Base-by-base conservation (phyloP, 2,329 filamentous ascomycete genomes). In the Microcyclospora tardicrescens region DNA sequence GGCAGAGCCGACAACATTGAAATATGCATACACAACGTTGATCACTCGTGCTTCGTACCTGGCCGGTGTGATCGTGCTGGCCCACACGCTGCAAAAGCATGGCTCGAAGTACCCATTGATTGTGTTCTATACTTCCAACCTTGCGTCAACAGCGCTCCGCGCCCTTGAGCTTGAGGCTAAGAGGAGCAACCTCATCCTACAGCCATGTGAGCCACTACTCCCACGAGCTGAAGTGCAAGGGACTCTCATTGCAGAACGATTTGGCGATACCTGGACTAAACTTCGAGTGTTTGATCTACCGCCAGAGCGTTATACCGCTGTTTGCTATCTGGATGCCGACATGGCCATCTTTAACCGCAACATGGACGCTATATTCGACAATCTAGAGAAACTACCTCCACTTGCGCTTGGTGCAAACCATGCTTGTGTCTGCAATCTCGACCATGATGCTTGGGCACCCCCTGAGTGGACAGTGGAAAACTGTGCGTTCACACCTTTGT, bases 261-360 rank as follows among this genome's bases (percentile, higher is more conserved):
- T 72, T 53, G 60, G 59, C 40, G 69, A 73, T 45, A 73, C 69
- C 3, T 72, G 68, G 65, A 72, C 69, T 2, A 72, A 73, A 47
- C 58, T 73, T 2, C 63, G 67, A n/a, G 68, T 71, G 15, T 72
- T 73, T 47, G 62, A 69, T 15, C 45, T 10, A 8, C 34, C 15
- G 28, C 28, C 28, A 13, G 38, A 19, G 41, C 40, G 15, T 31
- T 63, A 61, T 33, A 58, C 65, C 33, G 56, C 57, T 10, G 47
- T 70, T 12, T 69, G 67, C 47, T 71, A 70, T 44, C 58, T 73
- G 4, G 70, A 73, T 44, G 67, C 68, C 8, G 69, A 73, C 44
- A 71, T 72, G 61, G 61, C 68, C 40, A 52, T 71, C 28, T 60
- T 61, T 47, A 24, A 24, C 19, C 46, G 47, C 14, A 61, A 63